Evolutionary conservation across 2,329 filamentous ascomycete genomes (phyloP).

Genomic region (Salinomyces thailandicus): DNA sequence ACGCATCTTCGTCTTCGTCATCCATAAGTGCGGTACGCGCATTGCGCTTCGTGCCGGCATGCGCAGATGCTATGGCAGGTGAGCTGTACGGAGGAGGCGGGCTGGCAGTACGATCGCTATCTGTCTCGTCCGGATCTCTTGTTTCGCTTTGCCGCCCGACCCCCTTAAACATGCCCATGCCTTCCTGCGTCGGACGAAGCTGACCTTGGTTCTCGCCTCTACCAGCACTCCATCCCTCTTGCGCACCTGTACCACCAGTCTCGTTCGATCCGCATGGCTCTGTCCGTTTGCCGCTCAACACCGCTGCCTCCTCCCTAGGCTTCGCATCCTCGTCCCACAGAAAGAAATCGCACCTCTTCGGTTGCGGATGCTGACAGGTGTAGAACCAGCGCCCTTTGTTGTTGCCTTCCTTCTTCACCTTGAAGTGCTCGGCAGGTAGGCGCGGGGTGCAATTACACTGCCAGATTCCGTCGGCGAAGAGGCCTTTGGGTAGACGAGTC

Average conservation of each 20-base stretch:
- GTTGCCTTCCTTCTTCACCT: conserved; percentile 46
- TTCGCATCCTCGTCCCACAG: conserved; percentile 47
- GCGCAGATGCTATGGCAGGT: conserved; percentile 7
- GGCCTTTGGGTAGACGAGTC: conserved; percentile 10
- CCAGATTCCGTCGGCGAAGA: conserved; percentile 33
- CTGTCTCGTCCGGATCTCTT: conserved; percentile 10
- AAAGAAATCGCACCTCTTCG: conserved; percentile 46
- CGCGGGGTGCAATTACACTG: conserved; percentile 47
- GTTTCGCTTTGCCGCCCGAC: background rate
- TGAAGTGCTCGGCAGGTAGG: conserved; percentile 43
- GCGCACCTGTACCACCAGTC: conserved; percentile 7
- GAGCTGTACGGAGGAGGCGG: conserved; percentile 6
- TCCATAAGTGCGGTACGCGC: conserved; percentile 14
- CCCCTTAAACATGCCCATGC: conserved; percentile 7
- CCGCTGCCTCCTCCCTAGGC: conserved; percentile 36
- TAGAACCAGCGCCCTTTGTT: conserved; percentile 47
- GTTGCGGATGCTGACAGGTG: conserved; percentile 43
- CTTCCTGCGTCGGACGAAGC: background rate
- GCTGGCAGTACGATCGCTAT: conserved; percentile 5
- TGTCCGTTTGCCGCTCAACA: conserved; percentile 24
- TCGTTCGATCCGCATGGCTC: conserved; percentile 3
- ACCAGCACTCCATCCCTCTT: conserved; percentile 21
- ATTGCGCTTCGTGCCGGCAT: conserved; percentile 23
- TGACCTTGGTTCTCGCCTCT: conserved; percentile 7
- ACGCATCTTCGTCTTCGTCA: conserved; percentile 26